Percentiles rank a stretch among this genome's conserved stretches.
Evolutionary conservation across 257 asterid species (phyloP).

Genomic region (Solanum paucissectum): DNA sequence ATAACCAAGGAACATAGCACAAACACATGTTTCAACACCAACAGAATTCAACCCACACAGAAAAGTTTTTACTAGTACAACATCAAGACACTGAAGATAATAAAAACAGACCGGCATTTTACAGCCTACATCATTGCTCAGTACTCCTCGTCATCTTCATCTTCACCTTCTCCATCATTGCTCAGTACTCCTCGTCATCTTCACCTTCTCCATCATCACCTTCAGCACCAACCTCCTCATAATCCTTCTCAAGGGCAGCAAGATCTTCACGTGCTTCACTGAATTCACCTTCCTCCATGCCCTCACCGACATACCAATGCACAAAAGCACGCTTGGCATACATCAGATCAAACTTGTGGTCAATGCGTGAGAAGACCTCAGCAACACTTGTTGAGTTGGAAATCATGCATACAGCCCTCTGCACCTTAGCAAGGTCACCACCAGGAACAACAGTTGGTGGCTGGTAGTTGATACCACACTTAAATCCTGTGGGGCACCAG

Average conservation of each 20-base stretch:
- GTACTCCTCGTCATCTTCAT: background rate
- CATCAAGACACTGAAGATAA: background rate
- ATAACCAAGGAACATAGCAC: background rate
- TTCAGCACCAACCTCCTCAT: constrained; percentile 11
- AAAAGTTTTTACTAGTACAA: background rate
- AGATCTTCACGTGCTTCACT: constrained; percentile 5
- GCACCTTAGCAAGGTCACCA: constrained; percentile 9
- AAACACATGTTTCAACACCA: background rate
- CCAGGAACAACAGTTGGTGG: constrained; percentile 8
- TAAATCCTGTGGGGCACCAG: constrained; percentile 7
- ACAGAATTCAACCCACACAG: background rate
- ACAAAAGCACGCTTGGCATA: constrained; percentile 9
- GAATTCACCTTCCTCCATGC: constrained; percentile 12
- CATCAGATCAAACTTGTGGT: constrained; percentile 11
- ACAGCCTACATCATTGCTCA: background rate
- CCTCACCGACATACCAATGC: constrained; percentile 11
- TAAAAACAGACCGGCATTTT: background rate
- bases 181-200: background rate
- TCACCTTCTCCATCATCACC: background rate
- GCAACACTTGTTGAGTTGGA: constrained; percentile 3
- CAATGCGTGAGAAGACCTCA: constrained; percentile 10
- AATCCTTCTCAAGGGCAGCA: constrained; percentile 10
- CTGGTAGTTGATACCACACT: constrained; percentile 9
- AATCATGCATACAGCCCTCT: constrained; percentile 7
- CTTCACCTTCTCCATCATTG: background rate